Base-by-base conservation (phyloP, 228 moss, liverwort and hornwort genomes). In the Sphagnum magellanicum region DNA sequence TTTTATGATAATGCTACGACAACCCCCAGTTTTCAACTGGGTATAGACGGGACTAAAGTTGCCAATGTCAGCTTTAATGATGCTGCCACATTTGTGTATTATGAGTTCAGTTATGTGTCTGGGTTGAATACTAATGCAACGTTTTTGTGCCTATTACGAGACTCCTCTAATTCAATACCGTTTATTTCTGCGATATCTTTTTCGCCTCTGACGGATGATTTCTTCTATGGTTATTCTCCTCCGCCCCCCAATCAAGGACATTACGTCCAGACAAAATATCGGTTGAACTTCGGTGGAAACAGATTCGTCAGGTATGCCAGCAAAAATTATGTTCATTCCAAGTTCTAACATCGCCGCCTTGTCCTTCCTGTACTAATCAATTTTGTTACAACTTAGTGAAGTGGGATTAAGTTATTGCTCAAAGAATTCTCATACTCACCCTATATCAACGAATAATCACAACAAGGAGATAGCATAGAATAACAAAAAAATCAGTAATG, bases 111-210 rank as follows among this genome's bases (percentile, higher is more conserved):
- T 2, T 68, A 71, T 5, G 6, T 17, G 13, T 46, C 72, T 8
- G 4, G 5, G 6, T 0, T 32, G 32, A 32, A 32, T 32, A 10
- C 0, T 4, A 13, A 12, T 6, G 9, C 51, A 6, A 48, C 72
- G 6, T 52, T 69, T 32, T 6, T 75, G n/a, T 79, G 79, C 63
- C 71, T 79, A 6, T 48, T 64, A 15, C 64, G 17, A 61, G 48
- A 14, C 6, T 52, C 51, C 12, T 64, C 64, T 49, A 13, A 17
- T 16, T 72, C 72, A 5, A 52, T 53, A 32, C 79, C 79, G 0
- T 75, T 79, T 53, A 55, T 79, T 13, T 75, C 75, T 48, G 71
- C 79, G 13, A 53, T 79, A 53, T 67, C 71, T 8, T 14, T 79
- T 16, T 63, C 71, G 15, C 67, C 12, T 8, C 53, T 66, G 10